A percentile compares a stretch with the other conserved stretches of the same genome.
Evolutionary conservation across 495 filamentous ascomycete genomes (phyloP).

Genomic region (Cercophora sp.): DNA sequence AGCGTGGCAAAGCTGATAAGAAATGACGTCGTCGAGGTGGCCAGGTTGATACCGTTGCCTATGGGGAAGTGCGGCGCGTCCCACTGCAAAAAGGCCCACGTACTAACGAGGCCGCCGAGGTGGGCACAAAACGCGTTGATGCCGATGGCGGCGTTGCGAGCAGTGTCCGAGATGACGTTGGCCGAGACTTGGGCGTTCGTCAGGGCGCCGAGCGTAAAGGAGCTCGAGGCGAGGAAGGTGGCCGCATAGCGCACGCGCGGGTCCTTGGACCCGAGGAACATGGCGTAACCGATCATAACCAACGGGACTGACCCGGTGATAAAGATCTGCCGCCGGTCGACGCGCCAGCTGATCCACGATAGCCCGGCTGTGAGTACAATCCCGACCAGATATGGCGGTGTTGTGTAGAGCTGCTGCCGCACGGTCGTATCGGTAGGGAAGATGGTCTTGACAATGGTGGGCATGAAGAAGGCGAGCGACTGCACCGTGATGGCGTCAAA

Average conservation of each 20-base stretch:
- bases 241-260: conserved; percentile 2
- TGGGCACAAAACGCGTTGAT: conserved; percentile 64
- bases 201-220: conserved; percentile 59
- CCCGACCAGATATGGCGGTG: conserved; percentile 3
- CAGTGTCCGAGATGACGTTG: conserved; percentile 62
- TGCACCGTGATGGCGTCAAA: conserved; percentile 10
- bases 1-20: conserved; percentile 40
- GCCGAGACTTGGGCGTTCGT: conserved; percentile 57
- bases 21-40: conserved; percentile 46
- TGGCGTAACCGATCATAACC: conserved; percentile 7
- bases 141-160: conserved; percentile 58
- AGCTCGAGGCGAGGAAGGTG: conserved; percentile 6
- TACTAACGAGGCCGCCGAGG: conserved; percentile 59
- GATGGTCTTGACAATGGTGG: conserved; percentile 10
- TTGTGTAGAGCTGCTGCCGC: conserved; percentile 12
- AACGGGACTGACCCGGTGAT: not conserved
- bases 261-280: conserved; percentile 5
- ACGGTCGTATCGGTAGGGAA: conserved; percentile 3
- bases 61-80: conserved; percentile 62
- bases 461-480: conserved; percentile 6
- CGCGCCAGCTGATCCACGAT: conserved; percentile 4
- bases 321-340: conserved; percentile 8
- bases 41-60: conserved; percentile 63
- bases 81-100: conserved; percentile 58
- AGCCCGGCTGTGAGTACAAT: not conserved